Evolutionary conservation across 1,139 yeast genomes (phyloP).

Genomic region (Pichia sp.): DNA sequence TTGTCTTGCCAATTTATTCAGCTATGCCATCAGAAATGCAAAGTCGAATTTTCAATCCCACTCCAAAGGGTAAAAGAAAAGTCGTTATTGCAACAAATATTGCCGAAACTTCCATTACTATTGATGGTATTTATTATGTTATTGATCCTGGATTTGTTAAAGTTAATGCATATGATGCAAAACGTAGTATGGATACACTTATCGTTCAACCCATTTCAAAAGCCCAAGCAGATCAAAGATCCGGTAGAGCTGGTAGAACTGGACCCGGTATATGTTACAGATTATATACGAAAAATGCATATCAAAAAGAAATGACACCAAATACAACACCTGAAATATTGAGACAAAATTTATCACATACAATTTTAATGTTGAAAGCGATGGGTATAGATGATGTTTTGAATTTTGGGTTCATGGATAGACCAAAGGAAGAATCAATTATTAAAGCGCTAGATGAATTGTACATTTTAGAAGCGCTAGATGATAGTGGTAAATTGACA

Average conservation of each 20-base stretch:
- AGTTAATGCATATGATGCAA: constrained; percentile 68
- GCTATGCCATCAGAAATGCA: constrained; percentile 74
- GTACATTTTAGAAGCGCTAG: constrained; percentile 75
- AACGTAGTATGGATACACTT: constrained; percentile 70
- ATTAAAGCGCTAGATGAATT: constrained; percentile 77
- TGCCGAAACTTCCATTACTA: constrained; percentile 77
- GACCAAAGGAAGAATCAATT: constrained; percentile 76
- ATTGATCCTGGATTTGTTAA: constrained; percentile 80
- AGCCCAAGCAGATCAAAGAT: constrained; percentile 77
- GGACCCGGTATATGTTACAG: constrained; percentile 81
- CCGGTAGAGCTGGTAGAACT: constrained; percentile 84
- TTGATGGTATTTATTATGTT: constrained; percentile 71
- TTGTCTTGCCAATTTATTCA: constrained; percentile 83
- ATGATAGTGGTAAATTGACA: constrained; percentile 71
- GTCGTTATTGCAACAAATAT: constrained; percentile 75
- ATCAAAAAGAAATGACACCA: constrained; percentile 69
- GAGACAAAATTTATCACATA: constrained; percentile 78
- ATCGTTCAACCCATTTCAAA: constrained; percentile 70
- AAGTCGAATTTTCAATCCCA: constrained; percentile 63
- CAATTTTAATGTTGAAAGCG: constrained; percentile 84
- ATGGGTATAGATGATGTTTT: constrained; percentile 86
- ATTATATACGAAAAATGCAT: constrained; percentile 65
- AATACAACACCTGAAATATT: constrained; percentile 90
- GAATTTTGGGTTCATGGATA: constrained; percentile 88
- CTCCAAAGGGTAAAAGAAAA: constrained; percentile 64